phyloP scores from a whole-genome alignment of 768 basidiomycete genomes.

The Trametes coccinea region DNA sequence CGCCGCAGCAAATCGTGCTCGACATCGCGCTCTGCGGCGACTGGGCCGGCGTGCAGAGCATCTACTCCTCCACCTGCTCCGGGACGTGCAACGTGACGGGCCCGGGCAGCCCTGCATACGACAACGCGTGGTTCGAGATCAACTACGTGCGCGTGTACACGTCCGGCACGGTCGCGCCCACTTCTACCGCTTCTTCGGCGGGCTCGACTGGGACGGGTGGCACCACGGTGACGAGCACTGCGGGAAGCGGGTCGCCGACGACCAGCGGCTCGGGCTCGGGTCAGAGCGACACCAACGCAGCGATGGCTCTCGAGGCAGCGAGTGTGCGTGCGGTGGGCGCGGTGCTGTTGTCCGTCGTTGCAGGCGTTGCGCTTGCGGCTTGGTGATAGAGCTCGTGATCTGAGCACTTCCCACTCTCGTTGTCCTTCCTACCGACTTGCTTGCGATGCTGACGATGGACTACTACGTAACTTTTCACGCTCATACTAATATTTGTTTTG shows the following conservation, averaged over 20 bases:
- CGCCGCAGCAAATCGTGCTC: slow-evolving; percentile 49
- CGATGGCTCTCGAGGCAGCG: no score
- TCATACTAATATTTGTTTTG: no score
- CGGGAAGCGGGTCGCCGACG: background rate
- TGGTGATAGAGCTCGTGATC: no score
- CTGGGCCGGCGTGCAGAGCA: slow-evolving; percentile 50
- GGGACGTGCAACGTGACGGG: slow-evolving; percentile 47
- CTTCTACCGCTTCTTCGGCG: slow-evolving; percentile 9
- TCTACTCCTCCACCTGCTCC: slow-evolving; percentile 39
- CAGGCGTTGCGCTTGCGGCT: no score
- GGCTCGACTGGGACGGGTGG: background rate
- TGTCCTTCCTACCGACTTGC: no score
- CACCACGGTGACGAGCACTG: background rate
- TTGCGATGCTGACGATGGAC: no score
- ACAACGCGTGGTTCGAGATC: slow-evolving; percentile 67
- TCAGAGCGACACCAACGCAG: background rate
- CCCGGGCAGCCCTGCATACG: slow-evolving; percentile 53
- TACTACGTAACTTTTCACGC: no score
- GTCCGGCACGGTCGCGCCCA: slow-evolving; percentile 29
- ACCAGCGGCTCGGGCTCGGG: background rate
- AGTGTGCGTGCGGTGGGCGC: no score
- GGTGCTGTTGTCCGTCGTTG: no score
- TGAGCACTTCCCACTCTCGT: no score
- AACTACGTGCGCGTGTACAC: slow-evolving; percentile 63
- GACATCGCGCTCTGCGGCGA: slow-evolving; percentile 57